Evolutionary conservation across 345 rosid genomes (phyloP).

Genomic region (Citrus trifoliata): DNA sequence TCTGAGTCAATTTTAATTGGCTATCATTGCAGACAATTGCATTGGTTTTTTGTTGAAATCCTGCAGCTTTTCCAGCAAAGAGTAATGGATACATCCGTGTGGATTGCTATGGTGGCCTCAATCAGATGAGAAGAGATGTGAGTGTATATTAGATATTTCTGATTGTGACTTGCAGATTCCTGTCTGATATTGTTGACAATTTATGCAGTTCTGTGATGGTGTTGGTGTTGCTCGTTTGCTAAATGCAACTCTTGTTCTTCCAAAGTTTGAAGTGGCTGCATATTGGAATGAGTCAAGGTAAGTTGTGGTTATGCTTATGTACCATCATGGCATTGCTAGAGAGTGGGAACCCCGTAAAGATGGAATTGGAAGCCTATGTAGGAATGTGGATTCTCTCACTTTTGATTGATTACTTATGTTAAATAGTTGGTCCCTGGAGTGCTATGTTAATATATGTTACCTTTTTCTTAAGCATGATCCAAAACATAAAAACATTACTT

Average conservation of each 20-base stretch:
- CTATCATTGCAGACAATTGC: slow-evolving; percentile 92
- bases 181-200: background rate
- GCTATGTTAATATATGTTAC: background rate
- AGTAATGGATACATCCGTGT: slow-evolving; percentile 89
- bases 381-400: background rate
- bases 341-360: background rate
- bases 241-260: slow-evolving; percentile 89
- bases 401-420: background rate
- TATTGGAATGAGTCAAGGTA: slow-evolving; percentile 99
- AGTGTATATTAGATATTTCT: slow-evolving; percentile 24
- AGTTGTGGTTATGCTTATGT: background rate
- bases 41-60: slow-evolving; percentile 92
- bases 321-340: background rate
- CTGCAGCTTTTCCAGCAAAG: slow-evolving; percentile 81
- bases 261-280: slow-evolving; percentile 92
- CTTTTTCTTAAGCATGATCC: background rate
- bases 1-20: slow-evolving; percentile 65
- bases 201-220: slow-evolving; percentile 82
- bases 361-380: background rate
- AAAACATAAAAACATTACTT: background rate
- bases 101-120: slow-evolving; percentile 96
- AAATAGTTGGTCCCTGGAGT: background rate
- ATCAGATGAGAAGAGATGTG: slow-evolving; percentile 97
- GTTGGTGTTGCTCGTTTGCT: slow-evolving; percentile 84
- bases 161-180: background rate